These are phyloP conservation scores for Petunia secreta DNA, from an alignment of 257 asterid genomes.

Conservation along the genomic window DNA sequence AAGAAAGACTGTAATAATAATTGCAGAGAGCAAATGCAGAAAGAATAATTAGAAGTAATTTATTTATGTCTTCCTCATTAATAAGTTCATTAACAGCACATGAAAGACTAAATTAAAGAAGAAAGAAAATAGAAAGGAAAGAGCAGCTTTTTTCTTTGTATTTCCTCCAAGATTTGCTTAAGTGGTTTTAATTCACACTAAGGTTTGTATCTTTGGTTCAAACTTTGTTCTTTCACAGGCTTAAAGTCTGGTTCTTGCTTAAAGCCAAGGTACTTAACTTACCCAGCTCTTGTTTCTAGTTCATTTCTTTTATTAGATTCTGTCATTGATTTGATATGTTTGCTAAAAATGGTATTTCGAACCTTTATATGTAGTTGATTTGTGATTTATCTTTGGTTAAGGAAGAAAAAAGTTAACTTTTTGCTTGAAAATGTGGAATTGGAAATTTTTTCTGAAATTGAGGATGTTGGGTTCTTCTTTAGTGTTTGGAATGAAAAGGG, in stretches of 20 bases:
- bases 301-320: neutral
- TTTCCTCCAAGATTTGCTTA: neutral
- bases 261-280: conserved; percentile 3
- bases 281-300: neutral
- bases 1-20: conserved; percentile 11
- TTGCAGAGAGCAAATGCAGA: conserved; percentile 17
- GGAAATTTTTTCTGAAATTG: neutral
- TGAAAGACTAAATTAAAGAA: neutral
- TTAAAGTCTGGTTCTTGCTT: conserved; percentile 11
- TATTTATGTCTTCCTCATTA: neutral
- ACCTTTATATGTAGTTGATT: neutral
- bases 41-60: neutral
- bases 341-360: neutral
- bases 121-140: no score
- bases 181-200: neutral
- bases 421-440: neutral
- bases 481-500: neutral
- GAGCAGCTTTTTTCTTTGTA: neutral
- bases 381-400: neutral
- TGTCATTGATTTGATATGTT: neutral
- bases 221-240: neutral
- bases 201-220: conserved; percentile 8
- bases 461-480: conserved; percentile 14
- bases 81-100: neutral
- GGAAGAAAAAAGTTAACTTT: neutral